A percentile compares a stretch with the other conserved stretches of the same genome.
Conservation (phyloP, 2,329 filamentous ascomycete species). For the Leptographium procerum region DNA sequence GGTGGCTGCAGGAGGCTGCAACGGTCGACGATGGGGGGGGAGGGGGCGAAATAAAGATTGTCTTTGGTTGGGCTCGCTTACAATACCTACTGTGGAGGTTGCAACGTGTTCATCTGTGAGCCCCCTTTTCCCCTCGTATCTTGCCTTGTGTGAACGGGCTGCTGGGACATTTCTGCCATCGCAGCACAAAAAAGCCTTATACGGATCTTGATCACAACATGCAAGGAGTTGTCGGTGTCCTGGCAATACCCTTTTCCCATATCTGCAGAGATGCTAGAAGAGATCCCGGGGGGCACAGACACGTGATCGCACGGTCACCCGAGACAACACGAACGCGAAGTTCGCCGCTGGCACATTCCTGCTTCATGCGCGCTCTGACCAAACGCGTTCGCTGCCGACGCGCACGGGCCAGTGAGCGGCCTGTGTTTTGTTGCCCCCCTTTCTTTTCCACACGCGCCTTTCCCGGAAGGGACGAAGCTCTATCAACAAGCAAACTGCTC, state of each 20-base stretch:
- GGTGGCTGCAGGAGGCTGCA: background rate
- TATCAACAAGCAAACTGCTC: conserved; percentile 2
- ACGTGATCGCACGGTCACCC: background rate
- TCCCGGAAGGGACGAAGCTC: background rate
- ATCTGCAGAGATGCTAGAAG: too few species aligned
- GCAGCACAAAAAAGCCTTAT: background rate
- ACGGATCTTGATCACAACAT: background rate
- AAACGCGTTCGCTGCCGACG: background rate
- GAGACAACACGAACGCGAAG: background rate
- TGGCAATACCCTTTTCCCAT: background rate
- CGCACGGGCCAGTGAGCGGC: conserved; percentile 10
- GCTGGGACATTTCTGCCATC: background rate
- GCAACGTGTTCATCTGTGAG: background rate
- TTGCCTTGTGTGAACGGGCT: background rate
- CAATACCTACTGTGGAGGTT: background rate
- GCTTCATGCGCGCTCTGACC: background rate
- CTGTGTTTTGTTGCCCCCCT: conserved; percentile 1
- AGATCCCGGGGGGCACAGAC: background rate
- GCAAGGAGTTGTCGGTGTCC: background rate
- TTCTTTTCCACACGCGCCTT: conserved; percentile 2
- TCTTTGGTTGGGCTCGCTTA: background rate
- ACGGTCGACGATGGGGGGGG: background rate
- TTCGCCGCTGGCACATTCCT: background rate
- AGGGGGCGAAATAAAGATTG: background rate
- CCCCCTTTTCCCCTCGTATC: background rate